Evolutionary conservation across 2,329 filamentous ascomycete genomes (phyloP).

Genomic region (Malbranchea zuffiana): DNA sequence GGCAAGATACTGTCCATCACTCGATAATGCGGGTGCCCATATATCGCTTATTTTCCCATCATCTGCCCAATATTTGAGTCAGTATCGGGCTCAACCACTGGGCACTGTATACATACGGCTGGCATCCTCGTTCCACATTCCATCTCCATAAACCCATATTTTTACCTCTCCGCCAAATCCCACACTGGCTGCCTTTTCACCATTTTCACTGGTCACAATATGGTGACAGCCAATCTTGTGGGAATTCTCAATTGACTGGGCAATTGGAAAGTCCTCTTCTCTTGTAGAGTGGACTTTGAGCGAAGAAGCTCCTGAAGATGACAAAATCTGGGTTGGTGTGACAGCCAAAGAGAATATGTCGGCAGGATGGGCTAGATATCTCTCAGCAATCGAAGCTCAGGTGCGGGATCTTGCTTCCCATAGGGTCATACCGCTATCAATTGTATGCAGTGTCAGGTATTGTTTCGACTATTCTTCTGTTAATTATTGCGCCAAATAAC

Average conservation of each 20-base stretch:
- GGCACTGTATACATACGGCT: constrained; percentile 14
- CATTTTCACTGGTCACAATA: constrained; percentile 58
- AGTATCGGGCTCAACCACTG: background rate
- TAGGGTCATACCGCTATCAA: constrained; percentile 60
- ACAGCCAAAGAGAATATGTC: constrained; percentile 78
- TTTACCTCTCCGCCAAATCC: constrained; percentile 86
- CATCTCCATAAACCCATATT: constrained; percentile 59
- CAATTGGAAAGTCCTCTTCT: constrained; percentile 60
- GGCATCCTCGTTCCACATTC: constrained; percentile 43
- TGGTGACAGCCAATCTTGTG: constrained; percentile 91
- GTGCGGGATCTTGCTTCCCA: constrained; percentile 1
- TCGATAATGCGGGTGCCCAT: constrained; percentile 80
- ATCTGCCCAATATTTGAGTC: constrained; percentile 23
- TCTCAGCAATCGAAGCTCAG: constrained; percentile 24
- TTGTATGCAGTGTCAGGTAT: constrained; percentile 85
- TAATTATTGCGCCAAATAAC: constrained; percentile 13
- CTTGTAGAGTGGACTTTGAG: constrained; percentile 70
- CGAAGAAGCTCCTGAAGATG: constrained; percentile 71
- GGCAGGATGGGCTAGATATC: constrained; percentile 57
- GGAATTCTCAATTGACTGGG: constrained; percentile 66
- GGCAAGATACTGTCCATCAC: constrained; percentile 75
- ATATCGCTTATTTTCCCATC: constrained; percentile 56
- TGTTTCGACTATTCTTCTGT: constrained; percentile 68
- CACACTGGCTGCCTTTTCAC: constrained; percentile 63
- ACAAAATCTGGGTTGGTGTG: constrained; percentile 63